A percentile compares a stretch with the other conserved stretches of the same genome.
Evolutionary conservation across 768 basidiomycete species (phyloP).

Genomic region (Dacryopinax primogenitus): DNA sequence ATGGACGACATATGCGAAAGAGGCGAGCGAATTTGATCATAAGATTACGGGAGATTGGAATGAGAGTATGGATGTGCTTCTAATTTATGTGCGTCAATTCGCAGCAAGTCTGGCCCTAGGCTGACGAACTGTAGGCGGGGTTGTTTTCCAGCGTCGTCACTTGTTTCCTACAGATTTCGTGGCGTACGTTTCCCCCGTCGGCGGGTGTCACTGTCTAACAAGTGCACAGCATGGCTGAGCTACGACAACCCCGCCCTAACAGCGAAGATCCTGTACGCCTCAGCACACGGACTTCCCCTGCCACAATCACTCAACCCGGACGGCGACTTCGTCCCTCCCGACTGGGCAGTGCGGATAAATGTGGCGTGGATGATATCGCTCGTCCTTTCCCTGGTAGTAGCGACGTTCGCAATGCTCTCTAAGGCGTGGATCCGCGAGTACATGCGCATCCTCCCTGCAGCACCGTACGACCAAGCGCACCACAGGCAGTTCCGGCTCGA

Average conservation of each 20-base stretch:
- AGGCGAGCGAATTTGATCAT: conserved; percentile 5
- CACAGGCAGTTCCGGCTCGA: not conserved
- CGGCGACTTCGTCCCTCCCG: not conserved
- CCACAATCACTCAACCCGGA: not conserved
- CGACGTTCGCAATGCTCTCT: not conserved
- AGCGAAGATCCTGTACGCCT: not conserved
- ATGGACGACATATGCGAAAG: conserved; percentile 1
- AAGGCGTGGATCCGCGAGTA: conserved; percentile 7
- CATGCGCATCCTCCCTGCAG: not conserved
- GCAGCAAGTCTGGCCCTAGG: not conserved
- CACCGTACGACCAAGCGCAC: conserved; percentile 5
- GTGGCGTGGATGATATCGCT: not conserved
- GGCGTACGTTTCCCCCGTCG: not conserved
- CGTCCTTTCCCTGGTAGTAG: not conserved
- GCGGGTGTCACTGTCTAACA: not conserved
- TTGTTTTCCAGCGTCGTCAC: not conserved
- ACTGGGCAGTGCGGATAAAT: not conserved
- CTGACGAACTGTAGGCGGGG: not conserved
- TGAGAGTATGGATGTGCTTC: conserved; percentile 5
- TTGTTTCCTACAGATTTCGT: not conserved
- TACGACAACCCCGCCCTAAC: not conserved
- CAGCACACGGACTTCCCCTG: not conserved
- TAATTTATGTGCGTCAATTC: not conserved
- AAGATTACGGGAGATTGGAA: conserved; percentile 1
- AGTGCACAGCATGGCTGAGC: not conserved